Conservation (phyloP, 116 monocot species). For the Papilionanthe hybrid region DNA sequence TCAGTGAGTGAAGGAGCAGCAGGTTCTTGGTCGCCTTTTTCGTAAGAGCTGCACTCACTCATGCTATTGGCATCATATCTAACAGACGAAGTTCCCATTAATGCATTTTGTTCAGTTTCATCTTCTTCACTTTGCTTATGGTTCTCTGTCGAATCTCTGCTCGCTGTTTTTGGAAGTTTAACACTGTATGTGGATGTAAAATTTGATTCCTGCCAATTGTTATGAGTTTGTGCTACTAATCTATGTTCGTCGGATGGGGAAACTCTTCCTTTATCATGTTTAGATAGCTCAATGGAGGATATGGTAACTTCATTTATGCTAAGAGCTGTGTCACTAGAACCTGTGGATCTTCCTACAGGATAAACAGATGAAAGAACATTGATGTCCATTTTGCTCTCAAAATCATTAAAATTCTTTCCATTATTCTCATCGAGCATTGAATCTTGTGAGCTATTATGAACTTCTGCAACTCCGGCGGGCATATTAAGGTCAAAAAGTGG, state of each 20-base stretch:
- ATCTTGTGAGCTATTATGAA: too few species aligned
- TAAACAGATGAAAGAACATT: background rate
- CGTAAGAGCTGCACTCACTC: background rate
- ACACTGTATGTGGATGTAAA: too few species aligned
- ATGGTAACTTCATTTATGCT: background rate
- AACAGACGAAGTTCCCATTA: background rate
- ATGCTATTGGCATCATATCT: background rate
- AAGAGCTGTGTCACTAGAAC: background rate
- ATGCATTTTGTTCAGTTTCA: too few species aligned
- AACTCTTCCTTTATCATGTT: too few species aligned
- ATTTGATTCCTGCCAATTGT: background rate
- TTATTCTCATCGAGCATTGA: too few species aligned
- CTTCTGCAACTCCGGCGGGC: background rate
- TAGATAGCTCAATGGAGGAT: too few species aligned
- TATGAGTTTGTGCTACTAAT: too few species aligned
- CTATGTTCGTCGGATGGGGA: too few species aligned
- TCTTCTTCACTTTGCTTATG: slow-evolving; percentile 38
- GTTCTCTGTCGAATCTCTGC: slow-evolving; percentile 6
- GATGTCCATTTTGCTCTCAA: background rate
- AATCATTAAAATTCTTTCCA: too few species aligned
- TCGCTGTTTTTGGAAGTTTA: too few species aligned
- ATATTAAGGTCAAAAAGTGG: slow-evolving; percentile 8
- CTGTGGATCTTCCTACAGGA: background rate
- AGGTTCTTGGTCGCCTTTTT: background rate
- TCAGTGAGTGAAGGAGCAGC: background rate